These are phyloP conservation scores for Fusarium ramigenum DNA, from an alignment of 2,329 filamentous ascomycete genomes.

Conservation along the genomic window DNA sequence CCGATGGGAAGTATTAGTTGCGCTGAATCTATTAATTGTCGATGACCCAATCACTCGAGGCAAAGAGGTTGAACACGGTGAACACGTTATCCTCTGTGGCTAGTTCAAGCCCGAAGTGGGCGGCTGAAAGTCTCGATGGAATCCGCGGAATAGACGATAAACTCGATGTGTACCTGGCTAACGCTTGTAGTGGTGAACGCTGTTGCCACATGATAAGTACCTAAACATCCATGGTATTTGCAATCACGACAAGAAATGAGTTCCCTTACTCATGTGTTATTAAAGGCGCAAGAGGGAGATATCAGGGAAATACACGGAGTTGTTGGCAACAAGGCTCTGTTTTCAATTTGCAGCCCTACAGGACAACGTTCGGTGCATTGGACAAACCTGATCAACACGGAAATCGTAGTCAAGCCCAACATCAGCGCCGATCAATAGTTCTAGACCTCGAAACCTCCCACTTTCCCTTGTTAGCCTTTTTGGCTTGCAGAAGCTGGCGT, in stretches of 20 bases:
- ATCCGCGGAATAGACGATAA: neutral
- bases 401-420: slow-evolving; percentile 5
- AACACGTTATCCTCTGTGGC: neutral
- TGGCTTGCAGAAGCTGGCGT: slow-evolving; percentile 11
- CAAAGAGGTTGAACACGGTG: neutral
- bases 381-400: slow-evolving; percentile 1
- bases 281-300: neutral
- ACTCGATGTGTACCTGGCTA: slow-evolving; percentile 24
- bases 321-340: neutral
- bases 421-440: slow-evolving; percentile 33
- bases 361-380: neutral
- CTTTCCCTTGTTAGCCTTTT: slow-evolving; percentile 1
- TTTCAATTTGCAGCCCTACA: slow-evolving; percentile 3
- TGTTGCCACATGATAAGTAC: slow-evolving; percentile 14
- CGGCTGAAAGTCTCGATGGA: neutral
- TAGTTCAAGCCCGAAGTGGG: slow-evolving; percentile 11
- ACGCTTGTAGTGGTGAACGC: slow-evolving; percentile 7
- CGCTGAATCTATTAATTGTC: neutral
- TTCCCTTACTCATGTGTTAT: neutral
- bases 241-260: neutral
- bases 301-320: neutral
- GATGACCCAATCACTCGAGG: slow-evolving; percentile 5
- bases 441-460: slow-evolving; percentile 21
- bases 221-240: neutral
- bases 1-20: neutral